Conservation (phyloP, 1,139 yeast genomes). For the Geotrichum europaeum region DNA sequence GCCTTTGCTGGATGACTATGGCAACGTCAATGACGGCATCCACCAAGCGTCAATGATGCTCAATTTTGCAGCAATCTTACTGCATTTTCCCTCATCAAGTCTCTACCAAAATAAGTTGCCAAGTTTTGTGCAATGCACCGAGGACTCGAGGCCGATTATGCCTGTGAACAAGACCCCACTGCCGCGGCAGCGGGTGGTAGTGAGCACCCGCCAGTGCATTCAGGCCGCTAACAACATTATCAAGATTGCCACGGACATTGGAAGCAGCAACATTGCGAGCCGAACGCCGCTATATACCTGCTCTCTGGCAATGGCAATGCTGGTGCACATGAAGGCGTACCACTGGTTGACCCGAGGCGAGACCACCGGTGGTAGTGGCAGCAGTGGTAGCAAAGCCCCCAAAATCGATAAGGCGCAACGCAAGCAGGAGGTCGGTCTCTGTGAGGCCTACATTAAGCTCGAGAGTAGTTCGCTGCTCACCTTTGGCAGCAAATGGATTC, state of each 20-base stretch:
- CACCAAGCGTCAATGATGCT: conserved; percentile 18
- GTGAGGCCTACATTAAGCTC: conserved; percentile 16
- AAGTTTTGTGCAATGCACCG: conserved; percentile 18
- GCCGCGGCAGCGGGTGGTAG: conserved; percentile 8
- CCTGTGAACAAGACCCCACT: conserved; percentile 4
- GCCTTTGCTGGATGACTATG: conserved; percentile 15
- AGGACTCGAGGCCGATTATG: conserved; percentile 15
- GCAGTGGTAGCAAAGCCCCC: neutral
- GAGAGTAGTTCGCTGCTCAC: conserved; percentile 10
- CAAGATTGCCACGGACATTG: conserved; percentile 16
- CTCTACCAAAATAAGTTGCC: conserved; percentile 18
- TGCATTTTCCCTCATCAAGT: conserved; percentile 18
- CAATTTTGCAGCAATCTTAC: conserved; percentile 17
- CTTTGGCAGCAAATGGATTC: conserved; percentile 15
- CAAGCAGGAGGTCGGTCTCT: conserved; percentile 14
- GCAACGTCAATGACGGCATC: conserved; percentile 17
- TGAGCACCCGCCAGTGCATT: conserved; percentile 17
- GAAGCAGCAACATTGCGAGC: conserved; percentile 5
- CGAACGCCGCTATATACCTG: conserved; percentile 18
- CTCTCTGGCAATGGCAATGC: conserved; percentile 18
- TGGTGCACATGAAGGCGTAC: conserved; percentile 20
- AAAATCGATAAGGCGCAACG: conserved; percentile 11
- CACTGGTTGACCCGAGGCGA: conserved; percentile 17
- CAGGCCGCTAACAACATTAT: conserved; percentile 18
- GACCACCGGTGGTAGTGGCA: neutral